Evolutionary conservation across 2,329 filamentous ascomycete species (phyloP).

Genomic region (Rhexocercosporidium sp.): DNA sequence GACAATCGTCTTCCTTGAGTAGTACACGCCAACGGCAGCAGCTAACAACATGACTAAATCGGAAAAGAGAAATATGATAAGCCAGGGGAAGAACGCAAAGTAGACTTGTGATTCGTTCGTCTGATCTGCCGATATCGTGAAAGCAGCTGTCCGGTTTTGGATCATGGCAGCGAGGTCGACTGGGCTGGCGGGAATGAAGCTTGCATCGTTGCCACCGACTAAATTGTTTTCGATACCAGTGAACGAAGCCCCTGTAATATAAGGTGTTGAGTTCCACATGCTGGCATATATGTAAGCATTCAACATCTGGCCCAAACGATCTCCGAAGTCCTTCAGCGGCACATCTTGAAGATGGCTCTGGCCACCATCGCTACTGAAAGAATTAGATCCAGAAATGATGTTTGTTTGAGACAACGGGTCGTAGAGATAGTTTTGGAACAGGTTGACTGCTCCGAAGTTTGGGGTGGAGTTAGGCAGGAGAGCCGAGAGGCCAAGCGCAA

Average conservation of each 20-base stretch:
- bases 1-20: constrained; percentile 27
- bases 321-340: constrained; percentile 25
- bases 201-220: constrained; percentile 28
- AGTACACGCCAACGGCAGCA: constrained; percentile 27
- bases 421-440: constrained; percentile 32
- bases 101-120: constrained; percentile 27
- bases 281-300: constrained; percentile 32
- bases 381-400: constrained; percentile 22
- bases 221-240: constrained; percentile 21
- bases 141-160: constrained; percentile 31
- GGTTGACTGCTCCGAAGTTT: constrained; percentile 24
- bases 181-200: constrained; percentile 25
- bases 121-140: constrained; percentile 29
- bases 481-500: constrained; percentile 29
- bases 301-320: constrained; percentile 33
- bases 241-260: constrained; percentile 26
- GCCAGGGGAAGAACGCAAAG: constrained; percentile 30
- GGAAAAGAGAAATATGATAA: constrained; percentile 27
- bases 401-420: constrained; percentile 22
- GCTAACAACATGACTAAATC: constrained; percentile 32
- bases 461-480: constrained; percentile 30
- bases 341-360: constrained; percentile 18
- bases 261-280: constrained; percentile 32
- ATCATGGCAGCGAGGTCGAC: constrained; percentile 29
- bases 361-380: constrained; percentile 18